Percentiles rank a stretch among this genome's conserved stretches.
phyloP scores from a whole-genome alignment of 768 basidiomycete species.

The Amanita muscaria region DNA sequence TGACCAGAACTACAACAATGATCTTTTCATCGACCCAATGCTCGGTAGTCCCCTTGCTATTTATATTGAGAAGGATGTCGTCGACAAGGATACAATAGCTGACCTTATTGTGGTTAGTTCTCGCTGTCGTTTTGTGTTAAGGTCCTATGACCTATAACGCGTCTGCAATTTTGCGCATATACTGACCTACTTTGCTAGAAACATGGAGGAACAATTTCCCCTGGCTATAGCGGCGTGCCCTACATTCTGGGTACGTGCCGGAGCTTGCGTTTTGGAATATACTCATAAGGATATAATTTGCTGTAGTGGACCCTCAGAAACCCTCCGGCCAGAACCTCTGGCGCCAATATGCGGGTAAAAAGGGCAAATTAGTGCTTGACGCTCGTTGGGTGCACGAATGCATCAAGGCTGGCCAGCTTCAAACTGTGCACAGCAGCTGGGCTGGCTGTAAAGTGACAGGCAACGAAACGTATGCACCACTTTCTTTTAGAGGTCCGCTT shows the following conservation, averaged over 20 bases:
- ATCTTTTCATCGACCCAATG: conserved; percentile 77
- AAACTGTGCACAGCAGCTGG: conserved; percentile 71
- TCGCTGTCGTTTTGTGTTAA: conserved; percentile 8
- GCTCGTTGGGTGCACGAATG: conserved; percentile 75
- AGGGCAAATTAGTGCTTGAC: conserved; percentile 68
- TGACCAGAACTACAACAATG: conserved; percentile 29
- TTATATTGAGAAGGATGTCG: conserved; percentile 76
- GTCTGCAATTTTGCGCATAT: conserved; percentile 6
- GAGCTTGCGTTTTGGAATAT: background rate
- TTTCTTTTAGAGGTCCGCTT: no score
- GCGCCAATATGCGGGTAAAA: conserved; percentile 72
- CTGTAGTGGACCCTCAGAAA: conserved; percentile 67
- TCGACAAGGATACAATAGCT: conserved; percentile 54
- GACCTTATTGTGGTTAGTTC: conserved; percentile 58
- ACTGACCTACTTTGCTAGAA: conserved; percentile 35
- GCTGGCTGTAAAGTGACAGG: conserved; percentile 77
- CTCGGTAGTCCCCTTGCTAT: conserved; percentile 66
- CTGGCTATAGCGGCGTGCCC: conserved; percentile 68
- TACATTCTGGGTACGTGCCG: conserved; percentile 65
- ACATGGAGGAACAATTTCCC: conserved; percentile 67
- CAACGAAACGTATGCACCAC: conserved; percentile 53
- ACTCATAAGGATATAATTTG: conserved; percentile 8
- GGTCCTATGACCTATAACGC: background rate
- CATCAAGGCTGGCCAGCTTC: conserved; percentile 55
- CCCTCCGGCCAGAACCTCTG: conserved; percentile 75